Evolutionary conservation across 1,284 basidiomycete species (phyloP), one percentile per base, ranked within the genome.

Genomic region (Malassezia japonica): DNA sequence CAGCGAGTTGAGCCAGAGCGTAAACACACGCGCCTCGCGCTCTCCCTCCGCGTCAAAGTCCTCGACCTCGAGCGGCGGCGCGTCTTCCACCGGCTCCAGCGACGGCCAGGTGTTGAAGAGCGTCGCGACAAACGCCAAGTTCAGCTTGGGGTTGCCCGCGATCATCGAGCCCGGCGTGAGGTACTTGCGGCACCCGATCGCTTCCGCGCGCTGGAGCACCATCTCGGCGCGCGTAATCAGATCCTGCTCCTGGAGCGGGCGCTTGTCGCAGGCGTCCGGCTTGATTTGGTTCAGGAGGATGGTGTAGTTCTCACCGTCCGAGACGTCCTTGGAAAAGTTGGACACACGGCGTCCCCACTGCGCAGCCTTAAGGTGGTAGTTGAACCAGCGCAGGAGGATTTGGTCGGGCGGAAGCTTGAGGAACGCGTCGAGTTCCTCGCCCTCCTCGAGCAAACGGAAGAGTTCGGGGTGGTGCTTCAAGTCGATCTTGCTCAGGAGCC

Each of bases 21-120:
- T 98, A 72, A 98, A 98, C 28, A 92, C 92, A 36, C 92, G 83
- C 4, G 92, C 92, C 75, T 98, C 92, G 48, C 92, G 83, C 75
- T 98, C 92, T 56, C 92, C 92, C 75, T 98, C 92, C 1, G 92
- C 91, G 63, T 98, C 92, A 74, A 96, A 98, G 77, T 98, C 94
- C 71, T 96, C 92, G 34, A 96, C 82, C 6, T 80, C 83, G 39
- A 78, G 77, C 0, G 79, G 79, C 12, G 68, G 86, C 16, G 77
- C 82, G 71, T 91, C 89, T 67, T 94, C 88, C 37, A 96, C 80
- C 3, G 91, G 91, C 59, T 74, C 72, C 27, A 74, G 62, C 35
- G 70, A 70, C 2, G 92, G 92, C 77, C 87, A 85, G 2, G 88
- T 96, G 79, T 98, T 98, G 82, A 98, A 98, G 47, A 98, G 80